Evolutionary conservation across 148 eudicot genomes (phyloP), one percentile per base, ranked within the genome.

Genomic region (Oxyria digyna): DNA sequence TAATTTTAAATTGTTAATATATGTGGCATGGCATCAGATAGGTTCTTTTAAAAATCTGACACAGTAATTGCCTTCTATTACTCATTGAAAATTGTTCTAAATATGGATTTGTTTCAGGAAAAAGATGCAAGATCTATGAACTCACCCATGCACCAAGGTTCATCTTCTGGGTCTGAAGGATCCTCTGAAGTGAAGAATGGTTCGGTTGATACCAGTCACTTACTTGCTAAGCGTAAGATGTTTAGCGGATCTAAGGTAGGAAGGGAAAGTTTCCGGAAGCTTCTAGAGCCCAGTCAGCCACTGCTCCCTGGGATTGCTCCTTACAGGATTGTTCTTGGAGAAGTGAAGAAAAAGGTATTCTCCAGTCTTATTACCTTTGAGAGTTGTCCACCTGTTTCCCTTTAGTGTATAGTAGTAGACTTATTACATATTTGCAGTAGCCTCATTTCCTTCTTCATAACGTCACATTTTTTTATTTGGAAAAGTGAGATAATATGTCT

Each of bases 321-420:
- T 55, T 89, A 91, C 65, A 87, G 97, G 67, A 64, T 84, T 74
- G 89, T 91, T 76, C 87, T 91, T 45, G 97, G 97, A 71, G 79
- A 91, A 62, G 81, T 91, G 42, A 91, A 89, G 74, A 88, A 89
- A 55, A 91, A 73, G 96, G 97, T 91, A 82, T 50, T 70, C 31
- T 31, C 57, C 42, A 42, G 27, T 8, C 62, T 54, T 27, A 40
- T 37, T 23, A 23, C 4, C 62, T 20, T 50, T 18, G 57, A 50
- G 27, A 27, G 4, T 23, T 50, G 57, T 20, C 57, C 57, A 50
- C 12, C 57, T 50, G 26, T 21, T 20, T 23, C 57, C 23, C n/a
- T 21, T 20, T 21, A 20, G 57, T 49, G 55, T 6, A 20, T n/a
- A 18, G 55, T 49, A 42, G 46, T 42, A 42, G 1, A 9, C 12